These are phyloP conservation scores for Fusarium vanettenii DNA, from an alignment of 2,329 filamentous ascomycete species.

Conservation along the genomic window DNA sequence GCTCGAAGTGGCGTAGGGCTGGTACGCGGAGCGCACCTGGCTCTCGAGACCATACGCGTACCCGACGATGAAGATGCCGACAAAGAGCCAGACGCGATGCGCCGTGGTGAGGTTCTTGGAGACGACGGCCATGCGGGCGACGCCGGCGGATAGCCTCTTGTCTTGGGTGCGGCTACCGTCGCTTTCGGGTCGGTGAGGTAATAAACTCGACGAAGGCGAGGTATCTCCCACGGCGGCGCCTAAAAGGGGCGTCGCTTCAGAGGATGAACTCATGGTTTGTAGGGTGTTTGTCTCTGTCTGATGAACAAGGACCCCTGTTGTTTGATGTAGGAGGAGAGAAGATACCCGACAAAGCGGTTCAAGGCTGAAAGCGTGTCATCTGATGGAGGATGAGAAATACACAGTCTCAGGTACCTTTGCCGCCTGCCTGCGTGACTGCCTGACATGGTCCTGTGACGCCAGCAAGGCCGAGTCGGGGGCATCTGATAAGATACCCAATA, in stretches of 20 bases:
- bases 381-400: constrained; percentile 7
- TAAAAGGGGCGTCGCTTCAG: constrained; percentile 30
- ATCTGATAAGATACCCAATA: constrained; percentile 45
- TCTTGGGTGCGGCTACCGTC: constrained; percentile 7
- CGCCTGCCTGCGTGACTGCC: neutral
- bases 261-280: constrained; percentile 2
- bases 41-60: constrained; percentile 71
- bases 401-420: neutral
- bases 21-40: constrained; percentile 63
- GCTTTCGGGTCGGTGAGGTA: constrained; percentile 7
- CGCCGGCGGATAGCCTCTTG: constrained; percentile 51
- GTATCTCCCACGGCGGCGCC: neutral
- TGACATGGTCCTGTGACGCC: constrained; percentile 30
- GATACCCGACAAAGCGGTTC: neutral
- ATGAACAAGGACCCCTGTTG: neutral
- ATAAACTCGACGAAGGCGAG: constrained; percentile 10
- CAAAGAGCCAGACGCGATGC: constrained; percentile 64
- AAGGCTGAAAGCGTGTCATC: neutral
- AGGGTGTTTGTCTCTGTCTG: neutral
- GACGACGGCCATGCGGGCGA: constrained; percentile 63
- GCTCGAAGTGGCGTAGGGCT: constrained; percentile 64
- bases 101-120: constrained; percentile 56
- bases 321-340: neutral
- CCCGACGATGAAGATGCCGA: constrained; percentile 68
- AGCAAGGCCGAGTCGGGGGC: constrained; percentile 9